Evolutionary conservation across 768 basidiomycete species (phyloP).

Genomic region (Symmetrospora coprosmae): DNA sequence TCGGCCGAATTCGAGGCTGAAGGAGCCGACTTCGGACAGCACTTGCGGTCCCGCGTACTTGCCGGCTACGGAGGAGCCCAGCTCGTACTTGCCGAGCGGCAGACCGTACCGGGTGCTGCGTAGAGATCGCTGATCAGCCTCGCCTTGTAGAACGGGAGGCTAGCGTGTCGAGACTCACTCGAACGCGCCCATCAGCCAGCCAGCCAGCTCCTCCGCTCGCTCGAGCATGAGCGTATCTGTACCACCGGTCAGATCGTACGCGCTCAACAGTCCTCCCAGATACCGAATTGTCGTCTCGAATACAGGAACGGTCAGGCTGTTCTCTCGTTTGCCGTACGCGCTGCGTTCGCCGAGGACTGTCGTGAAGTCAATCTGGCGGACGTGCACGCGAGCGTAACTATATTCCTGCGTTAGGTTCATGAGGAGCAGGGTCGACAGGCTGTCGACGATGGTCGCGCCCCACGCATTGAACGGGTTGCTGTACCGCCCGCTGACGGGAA

Average conservation of each 20-base stretch:
- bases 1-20: constrained; percentile 39
- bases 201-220: constrained; percentile 38
- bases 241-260: constrained; percentile 39
- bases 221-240: constrained; percentile 38
- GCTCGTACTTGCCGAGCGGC: not conserved
- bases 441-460: constrained; percentile 34
- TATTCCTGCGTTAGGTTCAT: constrained; percentile 26
- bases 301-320: constrained; percentile 27
- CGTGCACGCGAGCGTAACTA: constrained; percentile 33
- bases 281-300: constrained; percentile 42
- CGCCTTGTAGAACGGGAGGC: not conserved
- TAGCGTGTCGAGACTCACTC: constrained; percentile 14
- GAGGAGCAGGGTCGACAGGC: constrained; percentile 1
- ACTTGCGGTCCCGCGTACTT: constrained; percentile 28
- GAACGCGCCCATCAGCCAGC: constrained; percentile 37
- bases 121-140: not conserved
- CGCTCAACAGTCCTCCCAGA: constrained; percentile 39
- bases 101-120: constrained; percentile 1
- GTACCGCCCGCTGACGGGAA: constrained; percentile 20
- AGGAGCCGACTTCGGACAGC: constrained; percentile 38
- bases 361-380: constrained; percentile 32
- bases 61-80: constrained; percentile 11
- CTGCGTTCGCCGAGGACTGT: constrained; percentile 19
- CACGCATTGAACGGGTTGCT: constrained; percentile 33
- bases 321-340: not conserved